A percentile compares a stretch with the other conserved stretches of the same genome.
Evolutionary conservation across 129 eudicot genomes (phyloP).

Genomic region (Saposhnikovia divaricata): DNA sequence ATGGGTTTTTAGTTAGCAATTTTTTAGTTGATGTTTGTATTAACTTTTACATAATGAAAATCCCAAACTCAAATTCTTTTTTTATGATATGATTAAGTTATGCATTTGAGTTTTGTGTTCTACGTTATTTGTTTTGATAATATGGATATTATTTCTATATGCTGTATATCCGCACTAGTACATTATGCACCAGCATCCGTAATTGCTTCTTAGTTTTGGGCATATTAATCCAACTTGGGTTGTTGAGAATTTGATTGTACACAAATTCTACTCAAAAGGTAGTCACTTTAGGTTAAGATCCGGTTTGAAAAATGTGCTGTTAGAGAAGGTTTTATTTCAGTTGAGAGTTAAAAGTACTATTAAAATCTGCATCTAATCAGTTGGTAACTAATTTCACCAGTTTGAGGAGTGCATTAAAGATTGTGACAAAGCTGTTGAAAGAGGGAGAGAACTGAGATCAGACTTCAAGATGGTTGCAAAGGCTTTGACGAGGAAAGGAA

Average conservation of each 20-base stretch:
- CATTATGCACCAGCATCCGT: no score
- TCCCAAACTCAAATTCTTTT: no score
- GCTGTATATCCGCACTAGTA: no score
- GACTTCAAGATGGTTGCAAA: slow-evolving; percentile 96
- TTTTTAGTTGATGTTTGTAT: no score
- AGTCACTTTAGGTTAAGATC: not conserved
- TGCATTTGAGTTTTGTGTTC: no score
- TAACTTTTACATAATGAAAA: no score
- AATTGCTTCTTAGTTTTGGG: not conserved
- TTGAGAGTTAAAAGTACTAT: not conserved
- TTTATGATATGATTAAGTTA: no score
- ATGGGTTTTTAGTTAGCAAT: no score
- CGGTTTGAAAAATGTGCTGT: not conserved
- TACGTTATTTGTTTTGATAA: no score
- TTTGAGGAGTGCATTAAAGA: slow-evolving; percentile 89
- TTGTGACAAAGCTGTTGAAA: slow-evolving; percentile 94
- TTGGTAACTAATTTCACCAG: slow-evolving; percentile 23
- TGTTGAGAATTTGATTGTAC: not conserved
- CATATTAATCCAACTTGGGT: not conserved
- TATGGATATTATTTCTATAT: no score
- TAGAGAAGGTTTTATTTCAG: not conserved
- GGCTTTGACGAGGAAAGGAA: slow-evolving; percentile 92
- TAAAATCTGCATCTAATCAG: not conserved
- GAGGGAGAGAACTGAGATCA: slow-evolving; percentile 91
- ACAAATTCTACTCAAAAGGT: no score